Evolutionary conservation across 371 early-diverging fungal species (phyloP).

Genomic region (Umbelopsis sp.): DNA sequence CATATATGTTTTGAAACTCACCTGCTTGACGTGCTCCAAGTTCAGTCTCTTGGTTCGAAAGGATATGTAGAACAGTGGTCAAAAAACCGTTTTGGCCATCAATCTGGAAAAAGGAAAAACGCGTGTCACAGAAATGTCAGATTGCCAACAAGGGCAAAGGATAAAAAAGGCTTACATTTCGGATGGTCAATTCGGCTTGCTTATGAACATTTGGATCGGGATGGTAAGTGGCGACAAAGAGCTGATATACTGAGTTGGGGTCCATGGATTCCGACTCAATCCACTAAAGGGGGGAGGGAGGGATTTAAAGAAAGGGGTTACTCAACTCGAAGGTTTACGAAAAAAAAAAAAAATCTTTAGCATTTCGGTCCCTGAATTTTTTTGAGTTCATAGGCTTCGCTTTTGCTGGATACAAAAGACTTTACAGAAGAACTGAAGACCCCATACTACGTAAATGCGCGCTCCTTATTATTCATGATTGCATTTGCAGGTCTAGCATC

Average conservation of each 20-base stretch:
- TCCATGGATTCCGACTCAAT: slow-evolving; percentile 44
- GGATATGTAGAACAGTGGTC: slow-evolving; percentile 40
- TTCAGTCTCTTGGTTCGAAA: slow-evolving; percentile 28
- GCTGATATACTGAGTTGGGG: slow-evolving; percentile 57
- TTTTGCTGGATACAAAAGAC: background rate
- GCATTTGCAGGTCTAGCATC: too few species aligned
- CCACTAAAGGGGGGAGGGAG: background rate
- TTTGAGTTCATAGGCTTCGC: background rate
- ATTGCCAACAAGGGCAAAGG: background rate
- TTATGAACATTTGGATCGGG: slow-evolving; percentile 77
- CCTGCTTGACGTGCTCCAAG: slow-evolving; percentile 44
- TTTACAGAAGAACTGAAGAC: background rate
- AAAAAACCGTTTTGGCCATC: slow-evolving; percentile 23
- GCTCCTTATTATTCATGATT: too few species aligned
- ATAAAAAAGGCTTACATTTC: slow-evolving; percentile 32
- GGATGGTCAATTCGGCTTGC: slow-evolving; percentile 67
- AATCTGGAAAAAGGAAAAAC: background rate
- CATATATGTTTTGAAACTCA: slow-evolving; percentile 11
- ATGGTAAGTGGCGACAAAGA: slow-evolving; percentile 79
- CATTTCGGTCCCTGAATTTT: slow-evolving; percentile 1
- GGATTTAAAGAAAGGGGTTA: background rate
- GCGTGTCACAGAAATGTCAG: background rate
- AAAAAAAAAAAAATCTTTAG: background rate
- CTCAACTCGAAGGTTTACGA: background rate
- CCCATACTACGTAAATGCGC: too few species aligned